Conservation (phyloP, 805 yeast species). For the Millerago galiae region DNA sequence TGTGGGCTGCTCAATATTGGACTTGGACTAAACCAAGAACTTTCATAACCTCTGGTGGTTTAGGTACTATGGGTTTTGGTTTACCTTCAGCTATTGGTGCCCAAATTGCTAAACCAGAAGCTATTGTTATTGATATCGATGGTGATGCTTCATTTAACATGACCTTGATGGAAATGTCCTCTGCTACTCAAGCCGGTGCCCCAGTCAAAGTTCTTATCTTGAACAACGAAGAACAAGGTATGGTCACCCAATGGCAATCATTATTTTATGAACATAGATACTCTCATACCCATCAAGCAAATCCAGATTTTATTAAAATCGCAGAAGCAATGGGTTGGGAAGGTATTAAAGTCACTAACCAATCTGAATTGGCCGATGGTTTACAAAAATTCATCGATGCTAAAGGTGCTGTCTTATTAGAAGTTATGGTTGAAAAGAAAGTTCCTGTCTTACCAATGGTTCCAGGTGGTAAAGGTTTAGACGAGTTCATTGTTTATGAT, state of each 20-base stretch:
- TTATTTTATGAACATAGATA: slow-evolving; percentile 94
- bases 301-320: slow-evolving; percentile 88
- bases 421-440: slow-evolving; percentile 80
- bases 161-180: slow-evolving; percentile 89
- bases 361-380: slow-evolving; percentile 54
- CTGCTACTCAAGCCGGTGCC: slow-evolving; percentile 90
- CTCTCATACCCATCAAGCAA: slow-evolving; percentile 94
- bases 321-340: slow-evolving; percentile 92
- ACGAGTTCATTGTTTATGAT: slow-evolving; percentile 87
- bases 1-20: slow-evolving; percentile 99
- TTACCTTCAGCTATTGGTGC: slow-evolving; percentile 98
- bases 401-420: slow-evolving; percentile 76
- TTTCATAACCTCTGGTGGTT: slow-evolving; percentile 96
- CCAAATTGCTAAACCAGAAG: slow-evolving; percentile 92
- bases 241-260: slow-evolving; percentile 99
- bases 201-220: slow-evolving; percentile 86
- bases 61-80: slow-evolving; percentile 98
- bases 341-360: slow-evolving; percentile 68
- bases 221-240: slow-evolving; percentile 98
- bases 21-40: slow-evolving; percentile 90
- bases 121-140: slow-evolving; percentile 91
- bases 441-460: slow-evolving; percentile 98
- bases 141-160: slow-evolving; percentile 99
- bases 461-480: slow-evolving; percentile 90
- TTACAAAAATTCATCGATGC: slow-evolving; percentile 65